phyloP scores from a whole-genome alignment of 108 stramenopile species.

The Aureococcus anophagefferens region DNA sequence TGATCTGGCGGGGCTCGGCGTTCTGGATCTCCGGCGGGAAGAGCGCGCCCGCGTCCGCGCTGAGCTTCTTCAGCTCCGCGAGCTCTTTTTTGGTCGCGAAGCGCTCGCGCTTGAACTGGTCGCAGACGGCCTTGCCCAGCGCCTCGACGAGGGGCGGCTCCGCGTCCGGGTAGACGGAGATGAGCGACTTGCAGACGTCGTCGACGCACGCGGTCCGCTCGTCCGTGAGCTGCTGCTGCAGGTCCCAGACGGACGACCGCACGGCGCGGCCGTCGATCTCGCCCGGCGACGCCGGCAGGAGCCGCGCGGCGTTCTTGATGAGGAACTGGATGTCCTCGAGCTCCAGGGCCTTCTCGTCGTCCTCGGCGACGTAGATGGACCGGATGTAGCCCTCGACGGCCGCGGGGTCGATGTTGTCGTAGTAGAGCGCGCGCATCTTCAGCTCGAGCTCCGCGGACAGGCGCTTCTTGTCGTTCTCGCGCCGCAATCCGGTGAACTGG shows the following conservation, averaged over 20 bases:
- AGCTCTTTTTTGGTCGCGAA: conserved; percentile 30
- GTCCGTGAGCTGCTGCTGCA: conserved; percentile 27
- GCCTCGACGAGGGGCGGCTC: conserved; percentile 15
- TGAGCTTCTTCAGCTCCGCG: conserved; percentile 30
- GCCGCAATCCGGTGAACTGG: conserved; percentile 8
- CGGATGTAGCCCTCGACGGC: conserved; percentile 26
- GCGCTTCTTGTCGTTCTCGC: conserved; percentile 25
- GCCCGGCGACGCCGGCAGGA: conserved; percentile 18
- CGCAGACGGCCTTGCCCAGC: conserved; percentile 12
- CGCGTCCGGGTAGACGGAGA: conserved; percentile 19
- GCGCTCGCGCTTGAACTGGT: conserved; percentile 24
- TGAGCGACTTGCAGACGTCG: conserved; percentile 10
- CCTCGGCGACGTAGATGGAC: conserved; percentile 11
- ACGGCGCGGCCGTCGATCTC: conserved; percentile 22
- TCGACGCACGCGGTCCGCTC: conserved; percentile 17
- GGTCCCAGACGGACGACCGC: conserved; percentile 13
- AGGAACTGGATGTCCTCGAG: conserved; percentile 33
- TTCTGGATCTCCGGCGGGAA: conserved; percentile 23
- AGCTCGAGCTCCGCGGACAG: conserved; percentile 30
- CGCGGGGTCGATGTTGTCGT: conserved; percentile 30
- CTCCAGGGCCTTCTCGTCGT: conserved; percentile 2
- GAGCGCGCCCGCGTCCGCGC: conserved; percentile 20
- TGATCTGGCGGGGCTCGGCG: conserved; percentile 16
- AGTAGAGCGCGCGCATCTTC: conserved; percentile 34
- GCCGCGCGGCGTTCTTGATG: conserved; percentile 18